These are phyloP conservation scores for Boletales sp. DNA, from an alignment of 768 basidiomycete species.

Conservation along the genomic window DNA sequence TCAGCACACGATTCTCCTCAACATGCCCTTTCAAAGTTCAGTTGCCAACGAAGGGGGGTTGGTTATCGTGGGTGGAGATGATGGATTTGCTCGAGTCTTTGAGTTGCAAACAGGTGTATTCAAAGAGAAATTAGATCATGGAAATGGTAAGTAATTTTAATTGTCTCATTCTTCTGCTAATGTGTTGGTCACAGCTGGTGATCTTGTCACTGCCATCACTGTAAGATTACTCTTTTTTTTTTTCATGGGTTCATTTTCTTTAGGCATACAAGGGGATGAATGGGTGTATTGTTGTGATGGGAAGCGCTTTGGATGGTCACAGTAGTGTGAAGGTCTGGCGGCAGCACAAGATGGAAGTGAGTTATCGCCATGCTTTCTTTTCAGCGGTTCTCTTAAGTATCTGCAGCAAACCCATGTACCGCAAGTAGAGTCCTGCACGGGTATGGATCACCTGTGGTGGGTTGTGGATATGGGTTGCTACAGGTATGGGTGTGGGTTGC, in stretches of 20 bases:
- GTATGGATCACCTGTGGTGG: too few relatives aligned
- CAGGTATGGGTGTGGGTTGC: too few relatives aligned
- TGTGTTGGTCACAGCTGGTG: neutral
- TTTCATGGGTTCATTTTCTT: neutral
- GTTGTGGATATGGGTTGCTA: too few relatives aligned
- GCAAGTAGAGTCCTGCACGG: too few relatives aligned
- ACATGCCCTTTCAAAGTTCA: constrained; percentile 5
- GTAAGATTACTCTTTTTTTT: neutral
- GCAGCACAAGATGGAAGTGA: too few relatives aligned
- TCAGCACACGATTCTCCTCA: constrained; percentile 1
- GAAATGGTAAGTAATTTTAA: neutral
- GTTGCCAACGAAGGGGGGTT: neutral
- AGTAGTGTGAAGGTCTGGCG: neutral
- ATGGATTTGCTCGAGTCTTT: constrained; percentile 4
- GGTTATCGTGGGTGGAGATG: constrained; percentile 5
- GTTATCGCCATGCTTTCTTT: too few relatives aligned
- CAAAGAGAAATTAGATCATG: neutral
- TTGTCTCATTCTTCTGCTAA: too few relatives aligned
- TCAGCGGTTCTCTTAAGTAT: too few relatives aligned
- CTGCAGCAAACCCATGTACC: too few relatives aligned
- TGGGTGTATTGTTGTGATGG: neutral
- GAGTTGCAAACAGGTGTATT: neutral
- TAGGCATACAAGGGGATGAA: neutral
- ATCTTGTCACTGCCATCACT: neutral
- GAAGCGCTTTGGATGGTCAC: neutral